Percentiles rank a stretch among this genome's conserved stretches.
phyloP scores from a whole-genome alignment of 2,329 filamentous ascomycete species.

The Neurospora sp. region DNA sequence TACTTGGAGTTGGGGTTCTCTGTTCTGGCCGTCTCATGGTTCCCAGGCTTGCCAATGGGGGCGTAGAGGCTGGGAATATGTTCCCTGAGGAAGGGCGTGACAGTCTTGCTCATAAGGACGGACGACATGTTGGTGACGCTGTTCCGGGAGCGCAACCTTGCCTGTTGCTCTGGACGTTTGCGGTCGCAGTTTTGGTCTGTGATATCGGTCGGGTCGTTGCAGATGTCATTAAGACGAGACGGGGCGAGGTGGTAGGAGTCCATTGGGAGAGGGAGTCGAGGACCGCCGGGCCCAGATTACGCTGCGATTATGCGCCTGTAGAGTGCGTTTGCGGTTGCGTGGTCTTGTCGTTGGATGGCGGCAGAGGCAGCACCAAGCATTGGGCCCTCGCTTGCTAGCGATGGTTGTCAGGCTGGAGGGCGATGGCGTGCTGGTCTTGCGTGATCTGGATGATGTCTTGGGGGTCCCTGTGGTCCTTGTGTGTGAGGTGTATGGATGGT shows the following conservation, averaged over 20 bases:
- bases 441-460: neutral
- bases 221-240: neutral
- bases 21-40: constrained; percentile 30
- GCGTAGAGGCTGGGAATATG: constrained; percentile 88
- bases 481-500: neutral
- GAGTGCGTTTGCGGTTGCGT: constrained; percentile 12
- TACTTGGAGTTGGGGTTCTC: constrained; percentile 72
- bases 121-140: constrained; percentile 46
- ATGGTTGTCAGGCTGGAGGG: constrained; percentile 12
- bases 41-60: constrained; percentile 54
- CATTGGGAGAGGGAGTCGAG: neutral
- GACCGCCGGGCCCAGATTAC: neutral
- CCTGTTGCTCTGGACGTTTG: constrained; percentile 38
- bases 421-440: constrained; percentile 20
- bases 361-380: constrained; percentile 14
- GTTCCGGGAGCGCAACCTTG: constrained; percentile 28
- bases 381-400: constrained; percentile 14
- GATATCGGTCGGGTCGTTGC: neutral
- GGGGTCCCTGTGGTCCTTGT: neutral
- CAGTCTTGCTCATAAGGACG: constrained; percentile 64
- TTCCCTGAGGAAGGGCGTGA: constrained; percentile 80
- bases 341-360: constrained; percentile 13
- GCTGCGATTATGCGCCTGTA: neutral
- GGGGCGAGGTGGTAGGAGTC: neutral
- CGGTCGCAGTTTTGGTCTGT: constrained; percentile 36